phyloP scores from a whole-genome alignment of 805 yeast species.

The Ogataea polymorpha region DNA sequence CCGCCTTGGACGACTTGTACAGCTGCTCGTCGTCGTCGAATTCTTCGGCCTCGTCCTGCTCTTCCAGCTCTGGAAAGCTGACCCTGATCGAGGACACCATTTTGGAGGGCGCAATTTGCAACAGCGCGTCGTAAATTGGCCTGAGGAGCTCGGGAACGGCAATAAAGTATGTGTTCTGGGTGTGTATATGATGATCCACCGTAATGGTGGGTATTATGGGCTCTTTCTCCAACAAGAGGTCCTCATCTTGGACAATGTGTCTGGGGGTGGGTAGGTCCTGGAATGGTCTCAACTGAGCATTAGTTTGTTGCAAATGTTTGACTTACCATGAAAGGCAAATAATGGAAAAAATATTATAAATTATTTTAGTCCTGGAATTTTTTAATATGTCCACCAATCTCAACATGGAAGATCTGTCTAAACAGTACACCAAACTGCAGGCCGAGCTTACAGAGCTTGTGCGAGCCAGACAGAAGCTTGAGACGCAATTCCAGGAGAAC shows the following conservation, averaged over 20 bases:
- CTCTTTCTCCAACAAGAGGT: conserved; percentile 16
- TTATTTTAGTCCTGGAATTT: not conserved
- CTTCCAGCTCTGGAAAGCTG: conserved; percentile 11
- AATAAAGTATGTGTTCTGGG: conserved; percentile 25
- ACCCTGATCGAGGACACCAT: conserved; percentile 16
- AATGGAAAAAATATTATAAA: not conserved
- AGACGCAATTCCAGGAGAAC: conserved; percentile 93
- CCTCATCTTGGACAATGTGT: conserved; percentile 41
- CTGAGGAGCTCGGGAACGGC: conserved; percentile 32
- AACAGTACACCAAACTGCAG: conserved; percentile 28
- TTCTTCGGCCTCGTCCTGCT: conserved; percentile 18
- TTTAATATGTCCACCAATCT: conserved; percentile 2
- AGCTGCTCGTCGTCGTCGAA: conserved; percentile 51
- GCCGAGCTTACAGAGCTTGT: conserved; percentile 45
- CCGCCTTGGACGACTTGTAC: conserved; percentile 33
- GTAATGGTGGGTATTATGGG: conserved; percentile 30
- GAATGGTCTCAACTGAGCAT: conserved; percentile 45
- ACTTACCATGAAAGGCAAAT: conserved; percentile 1
- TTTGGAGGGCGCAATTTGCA: conserved; percentile 6
- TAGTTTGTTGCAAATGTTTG: not conserved
- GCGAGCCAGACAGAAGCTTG: conserved; percentile 77
- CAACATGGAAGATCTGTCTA: conserved; percentile 22
- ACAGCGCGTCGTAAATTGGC: conserved; percentile 21
- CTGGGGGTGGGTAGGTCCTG: conserved; percentile 45
- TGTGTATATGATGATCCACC: conserved; percentile 19